Percentiles rank a stretch among this genome's conserved stretches.
Evolutionary conservation across 371 early-diverging fungal species (phyloP).

Genomic region (Mortierella sp.): DNA sequence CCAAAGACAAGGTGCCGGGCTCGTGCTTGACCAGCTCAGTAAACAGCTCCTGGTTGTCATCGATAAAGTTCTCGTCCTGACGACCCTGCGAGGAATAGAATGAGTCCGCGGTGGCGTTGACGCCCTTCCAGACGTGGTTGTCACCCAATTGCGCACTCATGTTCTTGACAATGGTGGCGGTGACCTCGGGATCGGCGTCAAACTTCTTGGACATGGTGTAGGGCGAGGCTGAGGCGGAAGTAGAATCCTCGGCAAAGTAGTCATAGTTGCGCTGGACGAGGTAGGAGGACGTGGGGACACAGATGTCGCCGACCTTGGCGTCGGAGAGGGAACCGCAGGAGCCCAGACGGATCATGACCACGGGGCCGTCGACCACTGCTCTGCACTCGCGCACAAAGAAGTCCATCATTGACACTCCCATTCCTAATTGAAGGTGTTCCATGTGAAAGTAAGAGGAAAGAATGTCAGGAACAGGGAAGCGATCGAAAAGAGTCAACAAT

Average conservation of each 20-base stretch:
- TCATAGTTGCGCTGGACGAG: slow-evolving; percentile 85
- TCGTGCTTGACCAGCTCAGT: slow-evolving; percentile 57
- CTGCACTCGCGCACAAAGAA: slow-evolving; percentile 94
- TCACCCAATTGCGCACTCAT: slow-evolving; percentile 59
- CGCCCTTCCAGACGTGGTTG: slow-evolving; percentile 76
- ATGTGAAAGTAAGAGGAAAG: not conserved
- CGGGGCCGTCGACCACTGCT: slow-evolving; percentile 86
- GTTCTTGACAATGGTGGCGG: slow-evolving; percentile 58
- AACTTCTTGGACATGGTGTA: slow-evolving; percentile 78
- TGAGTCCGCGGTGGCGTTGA: slow-evolving; percentile 90
- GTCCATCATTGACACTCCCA: slow-evolving; percentile 94
- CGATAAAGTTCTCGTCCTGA: slow-evolving; percentile 80
- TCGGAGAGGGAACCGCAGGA: slow-evolving; percentile 86
- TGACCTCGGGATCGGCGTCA: slow-evolving; percentile 73
- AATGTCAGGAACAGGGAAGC: not conserved
- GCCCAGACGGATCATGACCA: slow-evolving; percentile 90
- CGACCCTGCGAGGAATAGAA: slow-evolving; percentile 96
- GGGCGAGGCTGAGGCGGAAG: slow-evolving; percentile 59
- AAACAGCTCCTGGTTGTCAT: slow-evolving; percentile 81
- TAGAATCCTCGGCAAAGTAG: slow-evolving; percentile 69
- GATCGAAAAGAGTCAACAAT: not conserved
- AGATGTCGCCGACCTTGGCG: slow-evolving; percentile 78
- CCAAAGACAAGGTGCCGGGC: slow-evolving; percentile 79
- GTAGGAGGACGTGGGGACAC: slow-evolving; percentile 81
- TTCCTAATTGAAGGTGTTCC: slow-evolving; percentile 38